A percentile compares a stretch with the other conserved stretches of the same genome.
Conservation (phyloP, 805 yeast species). For the Pichia scutulata region DNA sequence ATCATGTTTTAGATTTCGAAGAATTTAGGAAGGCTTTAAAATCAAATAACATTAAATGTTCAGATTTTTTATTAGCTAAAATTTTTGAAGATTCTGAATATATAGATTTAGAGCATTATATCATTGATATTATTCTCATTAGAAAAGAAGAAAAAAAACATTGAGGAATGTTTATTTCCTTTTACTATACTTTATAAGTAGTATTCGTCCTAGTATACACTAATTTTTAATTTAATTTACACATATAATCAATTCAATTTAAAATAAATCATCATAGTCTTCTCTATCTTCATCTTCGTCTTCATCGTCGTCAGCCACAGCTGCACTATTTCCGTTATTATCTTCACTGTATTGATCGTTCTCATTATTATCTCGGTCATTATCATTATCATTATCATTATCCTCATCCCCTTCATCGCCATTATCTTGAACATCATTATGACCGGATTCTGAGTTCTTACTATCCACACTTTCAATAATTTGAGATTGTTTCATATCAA, state of each 20-base stretch:
- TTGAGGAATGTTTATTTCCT: background rate
- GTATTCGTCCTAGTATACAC: background rate
- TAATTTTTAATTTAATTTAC: background rate
- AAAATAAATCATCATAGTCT: constrained; percentile 16
- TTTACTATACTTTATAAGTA: background rate
- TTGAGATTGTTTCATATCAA: constrained; percentile 71
- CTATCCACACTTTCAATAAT: constrained; percentile 29
- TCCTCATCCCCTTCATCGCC: constrained; percentile 18
- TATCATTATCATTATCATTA: constrained; percentile 34
- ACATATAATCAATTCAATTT: background rate
- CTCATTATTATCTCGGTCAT: background rate
- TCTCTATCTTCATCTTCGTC: constrained; percentile 11
- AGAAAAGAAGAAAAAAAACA: constrained; percentile 15
- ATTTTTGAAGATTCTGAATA: constrained; percentile 17
- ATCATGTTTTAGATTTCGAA: constrained; percentile 20
- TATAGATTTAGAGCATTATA: constrained; percentile 23
- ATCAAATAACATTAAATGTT: constrained; percentile 19
- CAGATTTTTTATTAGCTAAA: constrained; percentile 16
- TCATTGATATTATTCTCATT: constrained; percentile 22
- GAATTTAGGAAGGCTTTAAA: constrained; percentile 24
- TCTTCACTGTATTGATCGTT: constrained; percentile 4
- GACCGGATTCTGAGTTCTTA: constrained; percentile 16
- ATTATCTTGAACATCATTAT: constrained; percentile 16
- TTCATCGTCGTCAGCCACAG: background rate
- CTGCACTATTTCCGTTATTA: background rate